Percentiles rank a stretch among this genome's conserved stretches.
These are phyloP conservation scores for Apiosordaria backusii DNA, from an alignment of 495 filamentous ascomycete genomes.

Conservation along the genomic window DNA sequence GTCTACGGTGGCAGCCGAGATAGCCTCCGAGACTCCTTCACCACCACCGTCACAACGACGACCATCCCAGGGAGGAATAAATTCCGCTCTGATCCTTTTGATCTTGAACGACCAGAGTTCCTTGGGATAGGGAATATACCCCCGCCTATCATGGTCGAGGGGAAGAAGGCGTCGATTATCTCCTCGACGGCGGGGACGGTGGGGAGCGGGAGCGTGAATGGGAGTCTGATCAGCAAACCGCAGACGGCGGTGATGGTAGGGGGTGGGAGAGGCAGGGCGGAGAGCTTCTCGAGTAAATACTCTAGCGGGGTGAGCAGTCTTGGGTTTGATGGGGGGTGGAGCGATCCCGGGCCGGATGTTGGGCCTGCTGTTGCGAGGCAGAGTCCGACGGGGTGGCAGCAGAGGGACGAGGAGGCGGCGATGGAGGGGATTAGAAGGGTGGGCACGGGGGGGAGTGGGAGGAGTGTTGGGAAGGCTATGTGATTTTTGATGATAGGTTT, in stretches of 20 bases:
- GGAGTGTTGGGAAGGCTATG: conserved; percentile 39
- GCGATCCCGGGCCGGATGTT: conserved; percentile 52
- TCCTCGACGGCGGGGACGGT: conserved; percentile 22
- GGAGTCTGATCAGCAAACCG: conserved; percentile 5
- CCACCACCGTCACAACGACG: conserved; percentile 7
- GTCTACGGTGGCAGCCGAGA: conserved; percentile 30
- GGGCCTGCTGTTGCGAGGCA: conserved; percentile 33
- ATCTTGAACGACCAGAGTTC: conserved; percentile 56
- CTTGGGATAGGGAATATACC: conserved; percentile 28
- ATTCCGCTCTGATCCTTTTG: conserved; percentile 64
- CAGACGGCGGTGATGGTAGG: conserved; percentile 7
- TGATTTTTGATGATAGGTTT: conserved; percentile 22
- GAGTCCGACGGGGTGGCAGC: background rate
- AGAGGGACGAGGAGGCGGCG: background rate
- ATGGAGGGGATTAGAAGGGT: conserved; percentile 18
- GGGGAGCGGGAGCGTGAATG: conserved; percentile 16
- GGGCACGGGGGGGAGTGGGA: conserved; percentile 28
- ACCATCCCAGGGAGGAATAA: conserved; percentile 36
- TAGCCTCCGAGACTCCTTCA: conserved; percentile 24
- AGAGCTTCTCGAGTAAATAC: conserved; percentile 46
- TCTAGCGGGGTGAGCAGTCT: conserved; percentile 39
- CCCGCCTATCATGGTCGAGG: conserved; percentile 20
- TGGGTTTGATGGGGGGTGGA: conserved; percentile 37
- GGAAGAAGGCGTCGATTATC: conserved; percentile 21
- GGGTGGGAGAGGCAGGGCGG: conserved; percentile 20